phyloP scores from a whole-genome alignment of 176 grass and related monocot genomes.

The sorghum (Sorghum bicolor) region Sorghum_bicolor_NCBIv3 NC_012871.2:73237501-73238000 shows the following conservation, averaged over 20 bases:
- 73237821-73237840: neutral
- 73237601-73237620: constrained; percentile 85
- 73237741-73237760: neutral
- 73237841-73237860: neutral
- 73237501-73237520: neutral
- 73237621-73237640: constrained; percentile 2
- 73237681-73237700: neutral
- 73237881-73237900: neutral
- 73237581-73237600: constrained; percentile 96
- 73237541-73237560: constrained; percentile 81
- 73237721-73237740: constrained; percentile 2
- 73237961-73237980: neutral
- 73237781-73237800: neutral
- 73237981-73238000: neutral
- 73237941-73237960: neutral
- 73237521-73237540: neutral
- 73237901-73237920: neutral
- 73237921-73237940: neutral
- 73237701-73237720: neutral
- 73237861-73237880: neutral
- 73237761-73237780: neutral
- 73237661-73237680: neutral
- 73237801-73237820: neutral
- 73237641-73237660: neutral
- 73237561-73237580: constrained; percentile 97